phyloP scores from a whole-genome alignment of 2,329 filamentous ascomycete species.

The Cordyceps javanica region DNA sequence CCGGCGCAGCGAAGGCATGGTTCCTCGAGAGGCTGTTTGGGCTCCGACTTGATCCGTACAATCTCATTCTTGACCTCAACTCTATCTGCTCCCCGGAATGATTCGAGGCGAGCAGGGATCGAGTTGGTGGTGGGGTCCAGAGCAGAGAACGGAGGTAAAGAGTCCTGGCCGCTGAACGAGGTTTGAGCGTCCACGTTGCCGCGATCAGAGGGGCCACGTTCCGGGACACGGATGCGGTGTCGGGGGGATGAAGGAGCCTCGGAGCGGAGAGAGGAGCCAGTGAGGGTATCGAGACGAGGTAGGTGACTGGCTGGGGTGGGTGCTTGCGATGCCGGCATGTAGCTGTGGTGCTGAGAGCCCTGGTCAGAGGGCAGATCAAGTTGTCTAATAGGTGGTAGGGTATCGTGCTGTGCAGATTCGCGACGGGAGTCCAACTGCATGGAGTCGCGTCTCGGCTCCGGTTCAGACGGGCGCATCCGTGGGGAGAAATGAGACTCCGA shows the following conservation, averaged over 20 bases:
- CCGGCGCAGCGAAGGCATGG: slow-evolving; percentile 1
- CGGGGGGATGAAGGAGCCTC: not conserved
- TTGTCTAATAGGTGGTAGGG: slow-evolving; percentile 3
- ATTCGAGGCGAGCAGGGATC: not conserved
- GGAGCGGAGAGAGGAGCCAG: not conserved
- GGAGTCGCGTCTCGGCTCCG: not conserved
- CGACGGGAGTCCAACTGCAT: not conserved
- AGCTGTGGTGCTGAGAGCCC: not conserved
- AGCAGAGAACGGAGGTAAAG: slow-evolving; percentile 2
- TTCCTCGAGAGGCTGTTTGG: not conserved
- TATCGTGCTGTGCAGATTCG: slow-evolving; percentile 1
- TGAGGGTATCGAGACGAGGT: not conserved
- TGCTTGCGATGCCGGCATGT: not conserved
- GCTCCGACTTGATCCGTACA: not conserved
- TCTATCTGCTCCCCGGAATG: not conserved
- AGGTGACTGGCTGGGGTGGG: not conserved
- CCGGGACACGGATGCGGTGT: not conserved
- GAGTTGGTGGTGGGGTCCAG: not conserved
- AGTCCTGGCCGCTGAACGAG: not conserved
- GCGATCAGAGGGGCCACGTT: not conserved
- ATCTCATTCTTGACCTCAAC: not conserved
- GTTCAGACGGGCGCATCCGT: not conserved
- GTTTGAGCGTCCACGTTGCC: not conserved
- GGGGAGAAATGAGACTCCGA: not conserved
- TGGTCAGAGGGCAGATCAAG: slow-evolving; percentile 9